Evolutionary conservation across 1,284 basidiomycete genomes (phyloP), one percentile per base, ranked within the genome.

Genomic region (Cutaneotrichosporon cavernicola): DNA sequence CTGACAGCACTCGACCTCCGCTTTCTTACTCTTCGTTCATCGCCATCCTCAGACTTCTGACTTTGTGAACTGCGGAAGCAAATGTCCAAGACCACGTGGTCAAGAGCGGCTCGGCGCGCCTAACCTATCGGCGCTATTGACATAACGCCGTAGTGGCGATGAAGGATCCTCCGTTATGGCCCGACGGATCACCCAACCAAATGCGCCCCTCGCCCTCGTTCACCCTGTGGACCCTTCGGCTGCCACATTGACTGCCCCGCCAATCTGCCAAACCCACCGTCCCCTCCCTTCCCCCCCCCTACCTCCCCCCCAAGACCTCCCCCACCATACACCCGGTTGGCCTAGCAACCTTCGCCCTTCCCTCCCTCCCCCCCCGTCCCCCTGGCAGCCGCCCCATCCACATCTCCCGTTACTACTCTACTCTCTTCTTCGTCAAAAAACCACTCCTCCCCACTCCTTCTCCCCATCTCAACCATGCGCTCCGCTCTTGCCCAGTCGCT

Each of bases 401-500:
- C 61, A 40, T 52, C 38, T 40, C 59, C 56, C 60, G 36, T 55
- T 18, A 30, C 58, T 47, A 47, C 58, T 38, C 58, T 26, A n/a
- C 62, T 65, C 62, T 52, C 64, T 66, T 66, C 60, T 49, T 62
- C 63, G 79, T 83, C 67, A 83, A 84, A 84, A 84, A 82, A 83
- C 47, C 62, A 40, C 62, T 61, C 53, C 56, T 62, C 79, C 84
- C 66, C 83, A 84, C 59, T 84, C 84, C 82, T 83, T 55, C 64
- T 67, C 71, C 66, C 65, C 65, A 61, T 66, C 79, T 58, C 76
- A 57, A 78, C 68, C 62, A 94, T 95, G 91, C 91, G 93, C 84
- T 87, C 90, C 84, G 90, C 90, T 81, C 84, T 94, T 83, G 87
- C 89, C 84, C 90, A 90, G 84, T 87, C 89, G 81, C 68, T 79